Evolutionary conservation across 164 flowering plant species (phyloP), one percentile per base, ranked within the genome.

Genomic region (Vitis amurensis): DNA sequence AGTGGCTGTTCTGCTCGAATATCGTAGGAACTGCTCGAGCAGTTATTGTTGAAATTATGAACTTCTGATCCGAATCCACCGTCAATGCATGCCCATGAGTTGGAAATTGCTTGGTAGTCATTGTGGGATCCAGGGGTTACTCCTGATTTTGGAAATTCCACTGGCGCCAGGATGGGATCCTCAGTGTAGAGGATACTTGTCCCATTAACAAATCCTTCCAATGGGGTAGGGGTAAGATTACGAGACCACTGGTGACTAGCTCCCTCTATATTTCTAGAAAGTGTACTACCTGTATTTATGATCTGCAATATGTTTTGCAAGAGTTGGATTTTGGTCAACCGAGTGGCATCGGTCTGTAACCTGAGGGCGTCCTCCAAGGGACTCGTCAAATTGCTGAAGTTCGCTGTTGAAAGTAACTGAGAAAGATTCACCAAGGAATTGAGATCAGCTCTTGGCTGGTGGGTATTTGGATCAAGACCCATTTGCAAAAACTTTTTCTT

Each of bases 401-500:
- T 78, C 50, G 86, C 56, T 9, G 76, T 9, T 1, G 76, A 66
- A 3, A 87, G 75, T 62, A 83, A 63, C 37, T 83, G 84, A 15
- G 83, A 75, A 1, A 88, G 77, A 69, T 72, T 81, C 52, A 82
- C 44, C 9, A 84, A 76, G 15, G 79, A 63, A 78, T 76, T 79
- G 58, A 78, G 80, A 67, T 88, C 92, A 4, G 86, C 68, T 72
- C 86, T 82, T 65, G 87, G 92, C 78, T 69, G 81, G 67, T 90
- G 95, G 8, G 95, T 90, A 9, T 56, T 64, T 5, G 95, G 95
- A 51, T 90, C 92, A 49, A 88, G 85, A 0, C 92, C 95, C 87
- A 73, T 83, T 60, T 77, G 79, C 0, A 90, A 77, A 1, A 90
- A 81, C 70, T 88, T 90, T 70, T 83, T 90, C 79, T 80, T 86